Conservation (phyloP, 1,284 basidiomycete species). For the Heterobasidion parviporum region DNA sequence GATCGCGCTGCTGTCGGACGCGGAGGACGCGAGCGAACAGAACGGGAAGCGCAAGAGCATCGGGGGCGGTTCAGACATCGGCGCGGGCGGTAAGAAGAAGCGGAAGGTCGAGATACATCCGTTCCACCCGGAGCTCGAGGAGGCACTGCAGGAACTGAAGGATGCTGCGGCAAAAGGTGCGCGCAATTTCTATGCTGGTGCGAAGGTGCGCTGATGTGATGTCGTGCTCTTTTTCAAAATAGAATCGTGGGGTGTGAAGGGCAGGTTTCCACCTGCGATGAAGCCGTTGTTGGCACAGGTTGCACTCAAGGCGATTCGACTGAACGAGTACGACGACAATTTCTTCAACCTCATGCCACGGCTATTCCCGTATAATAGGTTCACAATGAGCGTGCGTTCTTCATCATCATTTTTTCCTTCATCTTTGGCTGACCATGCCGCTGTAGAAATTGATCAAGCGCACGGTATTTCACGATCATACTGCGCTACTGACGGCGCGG, state of each 20-base stretch:
- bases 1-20: slow-evolving; percentile 36
- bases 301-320: slow-evolving; percentile 71
- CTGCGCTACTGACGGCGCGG: slow-evolving; percentile 48
- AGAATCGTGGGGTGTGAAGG: slow-evolving; percentile 70
- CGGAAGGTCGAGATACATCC: slow-evolving; percentile 54
- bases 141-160: slow-evolving; percentile 55
- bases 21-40: not conserved
- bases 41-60: slow-evolving; percentile 22
- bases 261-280: slow-evolving; percentile 81
- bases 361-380: slow-evolving; percentile 90
- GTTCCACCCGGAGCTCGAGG: slow-evolving; percentile 65
- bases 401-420: not conserved
- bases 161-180: slow-evolving; percentile 50
- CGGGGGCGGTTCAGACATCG: not conserved
- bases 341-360: slow-evolving; percentile 86
- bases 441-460: slow-evolving; percentile 76
- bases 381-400: slow-evolving; percentile 67
- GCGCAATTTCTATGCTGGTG: no score
- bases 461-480: slow-evolving; percentile 65
- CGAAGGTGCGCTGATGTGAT: not conserved
- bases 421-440: not conserved
- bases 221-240: slow-evolving; percentile 1
- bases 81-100: slow-evolving; percentile 41
- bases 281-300: slow-evolving; percentile 68
- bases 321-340: slow-evolving; percentile 86